phyloP scores from a whole-genome alignment of 1,284 basidiomycete genomes.

The Amylostereum areolatum region DNA sequence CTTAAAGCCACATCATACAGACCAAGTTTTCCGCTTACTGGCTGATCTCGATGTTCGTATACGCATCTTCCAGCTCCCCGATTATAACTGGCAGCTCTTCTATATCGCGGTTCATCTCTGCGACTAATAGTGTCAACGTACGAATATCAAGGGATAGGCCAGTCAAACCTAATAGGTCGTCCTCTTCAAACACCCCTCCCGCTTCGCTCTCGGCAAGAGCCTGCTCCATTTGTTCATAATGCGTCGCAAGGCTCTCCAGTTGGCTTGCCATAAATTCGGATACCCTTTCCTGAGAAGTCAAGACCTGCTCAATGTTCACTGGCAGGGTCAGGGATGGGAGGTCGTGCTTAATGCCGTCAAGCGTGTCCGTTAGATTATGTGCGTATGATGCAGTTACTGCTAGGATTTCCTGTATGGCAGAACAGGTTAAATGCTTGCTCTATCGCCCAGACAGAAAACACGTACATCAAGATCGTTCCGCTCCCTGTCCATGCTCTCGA shows the following conservation, averaged over 20 bases:
- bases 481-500: constrained; percentile 67
- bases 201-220: constrained; percentile 61
- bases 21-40: constrained; percentile 39
- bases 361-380: constrained; percentile 49
- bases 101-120: constrained; percentile 74
- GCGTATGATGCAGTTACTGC: constrained; percentile 61
- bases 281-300: constrained; percentile 52
- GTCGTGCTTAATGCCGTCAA: constrained; percentile 45
- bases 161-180: constrained; percentile 57
- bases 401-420: constrained; percentile 44
- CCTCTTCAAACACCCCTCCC: constrained; percentile 57
- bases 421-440: background rate
- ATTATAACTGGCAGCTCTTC: constrained; percentile 70
- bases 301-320: constrained; percentile 39
- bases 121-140: background rate
- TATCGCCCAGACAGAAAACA: constrained; percentile 6
- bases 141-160: background rate
- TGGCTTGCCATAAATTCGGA: constrained; percentile 64
- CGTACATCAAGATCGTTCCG: constrained; percentile 60
- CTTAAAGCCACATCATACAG: background rate
- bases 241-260: constrained; percentile 60
- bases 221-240: constrained; percentile 68
- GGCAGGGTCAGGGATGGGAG: constrained; percentile 37
- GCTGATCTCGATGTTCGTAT: constrained; percentile 41
- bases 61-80: constrained; percentile 57